These are phyloP conservation scores for Fusarium poae DNA, from an alignment of 2,329 filamentous ascomycete species.

Conservation along the genomic window DNA sequence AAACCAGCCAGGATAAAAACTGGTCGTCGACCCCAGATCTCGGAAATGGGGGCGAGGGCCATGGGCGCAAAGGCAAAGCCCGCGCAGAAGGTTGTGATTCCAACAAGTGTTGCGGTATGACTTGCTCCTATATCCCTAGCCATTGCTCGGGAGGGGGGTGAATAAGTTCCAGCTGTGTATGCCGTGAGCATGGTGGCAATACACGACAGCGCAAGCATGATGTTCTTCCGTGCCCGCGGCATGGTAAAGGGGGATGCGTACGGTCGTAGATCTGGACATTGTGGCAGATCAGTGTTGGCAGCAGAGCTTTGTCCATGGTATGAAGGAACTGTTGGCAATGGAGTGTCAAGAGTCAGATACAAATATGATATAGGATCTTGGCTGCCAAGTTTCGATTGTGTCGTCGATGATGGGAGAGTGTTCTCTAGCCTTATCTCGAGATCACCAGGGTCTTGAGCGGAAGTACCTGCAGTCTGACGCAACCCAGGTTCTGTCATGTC, in stretches of 20 bases:
- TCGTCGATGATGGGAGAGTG: conserved; percentile 14
- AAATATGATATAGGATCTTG: conserved; percentile 54
- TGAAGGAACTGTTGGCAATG: conserved; percentile 52
- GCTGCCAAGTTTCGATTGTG: conserved; percentile 16
- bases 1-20: conserved; percentile 82
- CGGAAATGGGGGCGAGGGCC: conserved; percentile 87
- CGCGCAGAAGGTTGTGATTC: conserved; percentile 84
- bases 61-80: conserved; percentile 89
- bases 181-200: conserved; percentile 81
- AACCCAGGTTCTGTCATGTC: conserved; percentile 32
- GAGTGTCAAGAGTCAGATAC: conserved; percentile 59
- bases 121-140: conserved; percentile 74
- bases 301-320: conserved; percentile 21
- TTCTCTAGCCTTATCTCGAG: conserved; percentile 40
- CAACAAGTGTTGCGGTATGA: conserved; percentile 74
- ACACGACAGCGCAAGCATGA: conserved; percentile 81
- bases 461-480: conserved; percentile 15
- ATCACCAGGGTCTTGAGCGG: conserved; percentile 20
- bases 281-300: conserved; percentile 60
- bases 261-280: conserved; percentile 73
- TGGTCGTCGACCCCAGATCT: conserved; percentile 87
- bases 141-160: conserved; percentile 76
- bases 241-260: conserved; percentile 81
- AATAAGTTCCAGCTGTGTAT: conserved; percentile 85
- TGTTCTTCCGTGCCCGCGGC: conserved; percentile 75